A percentile compares a stretch with the other conserved stretches of the same genome.
phyloP scores from a whole-genome alignment of 148 eudicot genomes.

The Polygonum aviculare region DNA sequence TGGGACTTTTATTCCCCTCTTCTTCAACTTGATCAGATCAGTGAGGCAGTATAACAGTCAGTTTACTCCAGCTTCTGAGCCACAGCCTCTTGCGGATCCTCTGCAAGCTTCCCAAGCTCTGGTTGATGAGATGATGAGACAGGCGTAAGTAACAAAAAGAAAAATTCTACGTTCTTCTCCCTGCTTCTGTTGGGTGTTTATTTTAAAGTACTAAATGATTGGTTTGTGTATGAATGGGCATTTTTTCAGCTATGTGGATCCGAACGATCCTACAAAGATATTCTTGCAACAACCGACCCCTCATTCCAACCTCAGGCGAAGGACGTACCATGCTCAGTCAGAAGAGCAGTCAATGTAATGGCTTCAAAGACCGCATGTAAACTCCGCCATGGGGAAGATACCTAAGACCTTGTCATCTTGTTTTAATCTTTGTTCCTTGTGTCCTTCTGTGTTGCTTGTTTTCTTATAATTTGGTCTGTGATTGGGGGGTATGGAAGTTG shows the following conservation, averaged over 20 bases:
- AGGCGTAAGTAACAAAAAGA: constrained; percentile 49
- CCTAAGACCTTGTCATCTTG: background rate
- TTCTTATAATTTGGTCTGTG: background rate
- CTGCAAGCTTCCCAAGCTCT: constrained; percentile 84
- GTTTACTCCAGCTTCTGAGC: constrained; percentile 10
- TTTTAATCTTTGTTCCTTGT: background rate
- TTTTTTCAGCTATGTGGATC: constrained; percentile 78
- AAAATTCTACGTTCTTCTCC: background rate
- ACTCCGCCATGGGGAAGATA: background rate
- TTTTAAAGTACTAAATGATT: background rate
- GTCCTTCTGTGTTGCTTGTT: background rate
- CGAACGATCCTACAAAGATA: constrained; percentile 85
- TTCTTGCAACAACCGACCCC: constrained; percentile 86
- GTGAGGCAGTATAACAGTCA: constrained; percentile 70
- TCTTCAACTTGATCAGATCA: constrained; percentile 60
- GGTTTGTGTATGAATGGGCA: background rate
- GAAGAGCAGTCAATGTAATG: constrained; percentile 14
- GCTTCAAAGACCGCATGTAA: background rate
- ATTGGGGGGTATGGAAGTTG: background rate
- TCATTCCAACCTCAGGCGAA: constrained; percentile 74
- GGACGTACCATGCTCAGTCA: constrained; percentile 55
- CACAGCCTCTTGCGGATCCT: constrained; percentile 61
- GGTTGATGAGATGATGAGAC: constrained; percentile 97
- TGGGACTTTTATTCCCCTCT: constrained; percentile 86
- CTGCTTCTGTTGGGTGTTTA: background rate